These are phyloP conservation scores for Didymella arachidicola DNA, from an alignment of 2,329 filamentous ascomycete genomes.

Conservation along the genomic window DNA sequence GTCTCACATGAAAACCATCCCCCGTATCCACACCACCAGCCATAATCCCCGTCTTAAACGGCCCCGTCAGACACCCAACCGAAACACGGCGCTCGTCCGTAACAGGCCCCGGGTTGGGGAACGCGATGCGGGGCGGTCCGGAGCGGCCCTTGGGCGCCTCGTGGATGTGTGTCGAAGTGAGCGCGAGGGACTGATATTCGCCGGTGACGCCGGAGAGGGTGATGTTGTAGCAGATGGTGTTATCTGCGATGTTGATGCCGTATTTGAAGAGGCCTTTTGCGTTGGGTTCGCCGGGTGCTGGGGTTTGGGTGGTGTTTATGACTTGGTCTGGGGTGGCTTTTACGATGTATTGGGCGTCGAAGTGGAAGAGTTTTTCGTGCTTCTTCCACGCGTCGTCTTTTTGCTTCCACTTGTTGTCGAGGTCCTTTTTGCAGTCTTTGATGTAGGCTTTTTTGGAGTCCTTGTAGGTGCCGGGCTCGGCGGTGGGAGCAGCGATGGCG, in stretches of 20 bases:
- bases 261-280: conserved; percentile 61
- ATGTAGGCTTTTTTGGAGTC: conserved; percentile 22
- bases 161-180: conserved; percentile 65
- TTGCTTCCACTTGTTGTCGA: conserved; percentile 32
- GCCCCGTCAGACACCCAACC: conserved; percentile 40
- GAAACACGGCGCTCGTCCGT: conserved; percentile 37
- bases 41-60: conserved; percentile 43
- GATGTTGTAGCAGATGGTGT: conserved; percentile 61
- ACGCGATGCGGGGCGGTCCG: conserved; percentile 61
- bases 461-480: conserved; percentile 7
- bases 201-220: conserved; percentile 59
- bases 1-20: conserved; percentile 57
- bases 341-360: conserved; percentile 60
- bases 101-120: conserved; percentile 46
- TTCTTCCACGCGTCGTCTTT: conserved; percentile 34
- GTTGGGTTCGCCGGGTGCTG: conserved; percentile 54
- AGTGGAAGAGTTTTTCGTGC: conserved; percentile 47
- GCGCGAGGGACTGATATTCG: conserved; percentile 60
- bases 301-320: conserved; percentile 52
- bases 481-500: conserved; percentile 32
- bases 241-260: conserved; percentile 59
- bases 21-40: conserved; percentile 53
- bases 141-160: conserved; percentile 56
- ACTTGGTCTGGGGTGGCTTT: conserved; percentile 61
- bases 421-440: conserved; percentile 32